Conservation (phyloP, 2,329 filamentous ascomycete genomes). For the Metarhizium anisopliae region DNA sequence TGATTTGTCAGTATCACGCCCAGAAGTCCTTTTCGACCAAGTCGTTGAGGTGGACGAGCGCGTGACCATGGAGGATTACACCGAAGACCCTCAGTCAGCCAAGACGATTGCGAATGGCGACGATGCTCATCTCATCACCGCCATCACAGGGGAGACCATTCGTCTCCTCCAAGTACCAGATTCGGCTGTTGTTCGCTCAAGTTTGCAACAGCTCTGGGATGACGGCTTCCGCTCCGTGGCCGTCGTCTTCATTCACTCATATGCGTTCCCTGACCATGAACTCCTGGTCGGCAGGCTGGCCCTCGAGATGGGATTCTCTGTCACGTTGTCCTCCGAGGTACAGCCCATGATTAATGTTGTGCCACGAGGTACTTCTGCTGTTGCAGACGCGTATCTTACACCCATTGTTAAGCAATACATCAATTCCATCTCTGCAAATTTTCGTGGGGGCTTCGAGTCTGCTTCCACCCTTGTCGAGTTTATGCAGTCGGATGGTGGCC, state of each 20-base stretch:
- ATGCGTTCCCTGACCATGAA: slow-evolving; percentile 50
- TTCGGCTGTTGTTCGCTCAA: slow-evolving; percentile 39
- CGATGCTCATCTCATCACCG: slow-evolving; percentile 51
- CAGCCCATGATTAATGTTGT: slow-evolving; percentile 34
- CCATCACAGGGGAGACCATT: slow-evolving; percentile 59
- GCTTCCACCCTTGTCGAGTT: slow-evolving; percentile 54
- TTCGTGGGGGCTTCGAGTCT: slow-evolving; percentile 23
- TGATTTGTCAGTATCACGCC: slow-evolving; percentile 58
- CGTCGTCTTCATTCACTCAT: slow-evolving; percentile 66
- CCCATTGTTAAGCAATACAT: slow-evolving; percentile 27
- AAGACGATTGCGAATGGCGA: slow-evolving; percentile 35
- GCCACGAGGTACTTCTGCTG: slow-evolving; percentile 30
- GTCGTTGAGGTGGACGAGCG: slow-evolving; percentile 66
- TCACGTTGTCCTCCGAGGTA: slow-evolving; percentile 25
- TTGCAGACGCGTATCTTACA: slow-evolving; percentile 33
- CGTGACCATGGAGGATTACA: slow-evolving; percentile 64
- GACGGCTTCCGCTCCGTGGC: slow-evolving; percentile 42
- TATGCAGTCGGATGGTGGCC: slow-evolving; percentile 53
- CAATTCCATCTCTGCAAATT: slow-evolving; percentile 24
- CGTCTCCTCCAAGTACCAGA: slow-evolving; percentile 54
- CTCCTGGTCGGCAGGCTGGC: slow-evolving; percentile 24
- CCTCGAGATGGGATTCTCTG: slow-evolving; percentile 30
- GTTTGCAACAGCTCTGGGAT: slow-evolving; percentile 51
- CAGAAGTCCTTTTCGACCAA: slow-evolving; percentile 58
- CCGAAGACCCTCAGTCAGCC: slow-evolving; percentile 50